Percentiles rank a stretch among this genome's conserved stretches.
phyloP scores from a whole-genome alignment of 139 green algal species.

The Coccomyxa sp. region DNA sequence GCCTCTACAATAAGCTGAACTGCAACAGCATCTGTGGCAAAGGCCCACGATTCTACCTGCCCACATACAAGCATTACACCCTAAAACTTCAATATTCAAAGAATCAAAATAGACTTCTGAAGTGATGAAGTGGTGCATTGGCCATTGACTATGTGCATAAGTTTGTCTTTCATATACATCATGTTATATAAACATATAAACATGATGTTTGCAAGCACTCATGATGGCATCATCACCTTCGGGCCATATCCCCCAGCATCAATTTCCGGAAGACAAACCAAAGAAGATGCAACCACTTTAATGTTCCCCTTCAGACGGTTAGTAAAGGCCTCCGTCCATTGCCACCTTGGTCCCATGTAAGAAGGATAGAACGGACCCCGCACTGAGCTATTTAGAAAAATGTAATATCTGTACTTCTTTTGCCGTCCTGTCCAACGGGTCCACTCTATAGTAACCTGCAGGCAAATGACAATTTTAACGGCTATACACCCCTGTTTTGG shows the following conservation, averaged over 20 bases:
- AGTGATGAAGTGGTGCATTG: no score
- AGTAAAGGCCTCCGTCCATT: conserved; percentile 66
- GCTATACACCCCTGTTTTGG: not conserved
- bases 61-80: no score
- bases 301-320: conserved; percentile 17
- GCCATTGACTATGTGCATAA: no score
- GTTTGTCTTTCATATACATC: no score
- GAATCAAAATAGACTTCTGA: no score
- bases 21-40: conserved; percentile 28
- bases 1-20: conserved; percentile 27
- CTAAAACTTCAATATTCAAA: no score
- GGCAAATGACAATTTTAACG: not conserved
- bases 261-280: conserved; percentile 58
- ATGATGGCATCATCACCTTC: conserved; percentile 5
- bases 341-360: conserved; percentile 56
- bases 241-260: conserved; percentile 37
- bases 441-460: not conserved
- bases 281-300: conserved; percentile 48
- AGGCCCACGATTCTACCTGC: conserved; percentile 39
- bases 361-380: conserved; percentile 52
- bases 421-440: not conserved
- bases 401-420: conserved; percentile 47
- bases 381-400: conserved; percentile 60
- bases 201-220: not conserved
- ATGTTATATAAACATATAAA: no score